Conservation (phyloP, 768 basidiomycete species). For the Lanmaoa pseudosensibilis region DNA sequence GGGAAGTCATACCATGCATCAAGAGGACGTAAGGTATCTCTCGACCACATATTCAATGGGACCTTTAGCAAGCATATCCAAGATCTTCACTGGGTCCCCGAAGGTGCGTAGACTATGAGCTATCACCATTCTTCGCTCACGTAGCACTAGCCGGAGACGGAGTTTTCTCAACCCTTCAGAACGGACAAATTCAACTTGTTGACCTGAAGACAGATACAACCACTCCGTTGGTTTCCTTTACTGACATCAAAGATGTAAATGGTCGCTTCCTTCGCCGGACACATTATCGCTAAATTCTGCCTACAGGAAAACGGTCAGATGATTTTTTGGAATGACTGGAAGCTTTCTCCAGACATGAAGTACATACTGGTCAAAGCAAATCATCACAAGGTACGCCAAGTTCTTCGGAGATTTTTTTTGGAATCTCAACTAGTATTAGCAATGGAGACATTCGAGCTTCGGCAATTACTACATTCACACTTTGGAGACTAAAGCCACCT, state of each 20-base stretch:
- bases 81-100: slow-evolving; percentile 81
- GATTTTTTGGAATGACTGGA: slow-evolving; percentile 63
- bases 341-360: slow-evolving; percentile 88
- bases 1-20: slow-evolving; percentile 50
- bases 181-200: slow-evolving; percentile 72
- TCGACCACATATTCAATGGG: slow-evolving; percentile 93
- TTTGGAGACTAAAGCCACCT: slow-evolving; percentile 64
- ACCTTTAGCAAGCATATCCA: slow-evolving; percentile 61
- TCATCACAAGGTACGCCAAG: slow-evolving; percentile 57
- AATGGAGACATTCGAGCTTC: slow-evolving; percentile 92
- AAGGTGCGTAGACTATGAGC: slow-evolving; percentile 55
- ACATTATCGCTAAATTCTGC: slow-evolving; percentile 2
- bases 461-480: slow-evolving; percentile 94
- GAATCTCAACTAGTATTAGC: slow-evolving; percentile 43
- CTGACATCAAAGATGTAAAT: slow-evolving; percentile 66
- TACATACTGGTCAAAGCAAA: slow-evolving; percentile 82
- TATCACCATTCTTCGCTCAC: slow-evolving; percentile 3
- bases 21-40: slow-evolving; percentile 66
- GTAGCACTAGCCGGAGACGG: slow-evolving; percentile 81
- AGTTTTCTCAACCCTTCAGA: slow-evolving; percentile 68
- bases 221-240: slow-evolving; percentile 52
- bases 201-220: slow-evolving; percentile 78
- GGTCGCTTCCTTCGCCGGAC: neutral
- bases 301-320: slow-evolving; percentile 53
- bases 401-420: neutral